Evolutionary conservation across 192 early-diverging fungal species (phyloP), one percentile per base, ranked within the genome.

Genomic region (Jimgerdemannia lactiflua): DNA sequence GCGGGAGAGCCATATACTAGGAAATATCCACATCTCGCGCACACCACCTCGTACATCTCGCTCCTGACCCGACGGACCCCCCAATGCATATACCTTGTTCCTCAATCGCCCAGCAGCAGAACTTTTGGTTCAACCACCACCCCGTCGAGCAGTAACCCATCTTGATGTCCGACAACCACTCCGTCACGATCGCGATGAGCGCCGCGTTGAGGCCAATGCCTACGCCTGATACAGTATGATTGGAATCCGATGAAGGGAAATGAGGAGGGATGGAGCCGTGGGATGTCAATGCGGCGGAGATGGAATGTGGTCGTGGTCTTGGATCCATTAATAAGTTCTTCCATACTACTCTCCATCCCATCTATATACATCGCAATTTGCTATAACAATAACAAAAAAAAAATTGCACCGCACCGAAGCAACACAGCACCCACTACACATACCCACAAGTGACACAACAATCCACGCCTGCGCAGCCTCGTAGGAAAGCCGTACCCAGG

Each of bases 81-180:
- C 6, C 49, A 59, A 59, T 59, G 14, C 49, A 59, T 73, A 70
- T 77, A 90, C 91, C 89, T 79, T 86, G 80, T 71, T 85, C 75
- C 71, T 89, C 84, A 43, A 91, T 80, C 54, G 89, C 88, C 94
- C 92, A 95, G 80, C 97, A 99, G 83, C 97, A 99, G 77, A 97
- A 96, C 79, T 93, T 93, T 76, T 93, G 91, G 77, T 94, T 94
- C 29, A 98, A 78, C 90, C 96, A 97, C 95, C 96, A 96, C 0
- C 89, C 92, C 29, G 76, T 84, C 39, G 81, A 80, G 75, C 97
- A 97, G 77, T 93, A 92, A 2, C 97, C 97, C 18, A 94, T 74
- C 77, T 95, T 93, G 69, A 93, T 86, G 81, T 97, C 95, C 71
- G 91, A 94, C 11, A 98, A 86, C 95, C 96, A 97, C 67, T 96